Evolutionary conservation across 1,139 yeast genomes (phyloP), one percentile per base, ranked within the genome.

Genomic region (Candida sojae): DNA sequence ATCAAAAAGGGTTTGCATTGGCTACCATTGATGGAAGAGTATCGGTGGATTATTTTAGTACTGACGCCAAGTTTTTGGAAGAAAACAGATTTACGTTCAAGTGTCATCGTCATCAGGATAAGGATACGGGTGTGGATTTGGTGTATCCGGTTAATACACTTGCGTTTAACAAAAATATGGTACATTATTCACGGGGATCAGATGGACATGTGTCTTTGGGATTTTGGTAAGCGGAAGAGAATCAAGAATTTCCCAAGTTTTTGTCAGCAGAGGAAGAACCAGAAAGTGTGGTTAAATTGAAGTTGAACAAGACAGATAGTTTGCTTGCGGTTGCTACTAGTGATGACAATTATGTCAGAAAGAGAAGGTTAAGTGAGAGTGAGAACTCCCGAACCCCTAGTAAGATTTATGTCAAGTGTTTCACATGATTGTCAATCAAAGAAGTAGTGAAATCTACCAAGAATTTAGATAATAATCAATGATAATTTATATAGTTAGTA

Each of bases 11-110:
- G 0, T 90, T 83, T 62, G 91, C 88, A 0, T 79, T 86, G 37
- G 76, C 92, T n/a, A 86, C 96, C 2, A 77, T 90, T 11, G 97
- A 91, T 57, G 97, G 97, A 0, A 72, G 96, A 42, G 93, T 89
- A 0, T 86, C 96, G 0, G 80, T 92, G 36, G 96, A 90, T 55
- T 86, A 79, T 60, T 82, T 84, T 50, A 82, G 85, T 48, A 73
- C 79, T 2, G 62, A 77, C 0, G 77, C 79, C 1, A 71, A 70
- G 21, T 64, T 65, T 0, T 85, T 82, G 53, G 56, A 57, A 11
- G 62, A 65, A 5, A 67, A 74, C 47, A 78, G 82, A 49, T 92
- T 85, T 63, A 96, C 96, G 0, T 92, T 91, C 73, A 84, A 90
- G 59, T 88, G 96, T 56, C 97, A 92, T 63, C 70, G 96, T 34